Percentiles rank a stretch among this genome's conserved stretches.
These are phyloP conservation scores for Ramicandelaber brevisporus DNA, from an alignment of 192 early-diverging fungal species.

Conservation along the genomic window DNA sequence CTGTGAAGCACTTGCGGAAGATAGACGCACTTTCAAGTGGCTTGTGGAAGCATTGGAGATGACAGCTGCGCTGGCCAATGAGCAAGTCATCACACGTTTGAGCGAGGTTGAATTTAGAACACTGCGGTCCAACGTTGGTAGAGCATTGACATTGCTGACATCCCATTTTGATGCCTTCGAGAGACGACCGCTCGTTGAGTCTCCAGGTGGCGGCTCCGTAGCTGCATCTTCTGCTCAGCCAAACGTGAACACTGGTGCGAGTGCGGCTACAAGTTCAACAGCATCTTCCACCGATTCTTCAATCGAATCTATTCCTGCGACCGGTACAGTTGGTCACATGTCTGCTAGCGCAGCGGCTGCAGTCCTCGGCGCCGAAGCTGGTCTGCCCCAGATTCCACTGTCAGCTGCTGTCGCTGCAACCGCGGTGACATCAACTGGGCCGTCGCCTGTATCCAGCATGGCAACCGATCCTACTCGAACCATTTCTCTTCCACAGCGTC, in stretches of 20 bases:
- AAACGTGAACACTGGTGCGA: too few relatives aligned
- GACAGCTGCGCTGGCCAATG: constrained; percentile 47
- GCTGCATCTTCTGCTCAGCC: too few relatives aligned
- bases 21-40: constrained; percentile 62
- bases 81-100: constrained; percentile 39
- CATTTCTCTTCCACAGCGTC: too few relatives aligned
- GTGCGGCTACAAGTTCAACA: too few relatives aligned
- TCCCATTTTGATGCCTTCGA: constrained; percentile 56
- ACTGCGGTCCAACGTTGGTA: constrained; percentile 41
- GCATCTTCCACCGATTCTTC: constrained; percentile 4
- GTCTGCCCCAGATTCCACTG: too few relatives aligned
- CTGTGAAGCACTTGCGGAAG: too few relatives aligned
- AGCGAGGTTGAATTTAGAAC: constrained; percentile 39
- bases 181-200: constrained; percentile 9
- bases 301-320: constrained; percentile 9
- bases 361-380: too few relatives aligned
- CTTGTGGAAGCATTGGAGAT: constrained; percentile 62
- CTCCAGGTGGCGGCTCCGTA: constrained; percentile 6
- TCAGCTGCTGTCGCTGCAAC: too few relatives aligned
- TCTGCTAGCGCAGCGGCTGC: constrained; percentile 11
- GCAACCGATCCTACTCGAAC: too few relatives aligned
- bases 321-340: constrained; percentile 13
- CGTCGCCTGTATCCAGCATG: too few relatives aligned
- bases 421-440: too few relatives aligned
- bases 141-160: constrained; percentile 56